Evolutionary conservation across 176 grass and related monocot species (phyloP).

Genomic region (Oryza punctata): DNA sequence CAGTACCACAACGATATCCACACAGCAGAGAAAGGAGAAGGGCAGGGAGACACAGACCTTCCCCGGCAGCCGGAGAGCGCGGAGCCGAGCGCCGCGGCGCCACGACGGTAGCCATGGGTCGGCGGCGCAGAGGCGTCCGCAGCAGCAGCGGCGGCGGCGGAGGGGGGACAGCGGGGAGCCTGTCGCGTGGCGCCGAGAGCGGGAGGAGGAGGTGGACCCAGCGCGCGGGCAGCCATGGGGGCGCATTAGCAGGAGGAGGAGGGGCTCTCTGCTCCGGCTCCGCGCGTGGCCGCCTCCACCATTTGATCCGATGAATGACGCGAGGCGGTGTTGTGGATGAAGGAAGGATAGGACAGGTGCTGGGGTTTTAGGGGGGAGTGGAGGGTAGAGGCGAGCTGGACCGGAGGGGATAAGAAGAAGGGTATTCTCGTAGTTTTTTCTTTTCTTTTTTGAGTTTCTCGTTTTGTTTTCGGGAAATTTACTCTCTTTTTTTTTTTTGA

Average conservation of each 20-base stretch:
- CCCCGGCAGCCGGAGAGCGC: conserved; percentile 28
- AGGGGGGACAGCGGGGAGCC: background rate
- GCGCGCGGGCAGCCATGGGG: conserved; percentile 40
- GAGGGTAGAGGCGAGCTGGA: background rate
- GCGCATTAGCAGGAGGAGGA: conserved; percentile 34
- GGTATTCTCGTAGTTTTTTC: too few relatives aligned
- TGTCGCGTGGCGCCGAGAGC: conserved; percentile 29
- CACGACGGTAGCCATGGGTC: conserved; percentile 6
- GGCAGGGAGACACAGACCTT: conserved; percentile 35
- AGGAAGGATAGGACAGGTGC: background rate
- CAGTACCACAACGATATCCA: background rate
- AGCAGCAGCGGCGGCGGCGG: background rate
- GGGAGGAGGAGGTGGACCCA: conserved; percentile 5
- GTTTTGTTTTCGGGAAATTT: too few relatives aligned
- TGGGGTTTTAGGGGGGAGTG: background rate
- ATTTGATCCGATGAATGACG: conserved; percentile 8
- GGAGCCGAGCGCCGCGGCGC: conserved; percentile 31
- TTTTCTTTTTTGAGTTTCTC: too few relatives aligned
- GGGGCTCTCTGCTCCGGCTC: conserved; percentile 15
- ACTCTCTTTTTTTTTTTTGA: too few relatives aligned
- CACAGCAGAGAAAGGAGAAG: background rate
- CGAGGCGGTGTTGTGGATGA: too few relatives aligned
- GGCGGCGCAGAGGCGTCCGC: conserved; percentile 7
- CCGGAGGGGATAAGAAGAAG: too few relatives aligned
- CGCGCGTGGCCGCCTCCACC: background rate